Base-by-base conservation (phyloP, 768 basidiomycete genomes). In the Lactifluus rugatus region DNA sequence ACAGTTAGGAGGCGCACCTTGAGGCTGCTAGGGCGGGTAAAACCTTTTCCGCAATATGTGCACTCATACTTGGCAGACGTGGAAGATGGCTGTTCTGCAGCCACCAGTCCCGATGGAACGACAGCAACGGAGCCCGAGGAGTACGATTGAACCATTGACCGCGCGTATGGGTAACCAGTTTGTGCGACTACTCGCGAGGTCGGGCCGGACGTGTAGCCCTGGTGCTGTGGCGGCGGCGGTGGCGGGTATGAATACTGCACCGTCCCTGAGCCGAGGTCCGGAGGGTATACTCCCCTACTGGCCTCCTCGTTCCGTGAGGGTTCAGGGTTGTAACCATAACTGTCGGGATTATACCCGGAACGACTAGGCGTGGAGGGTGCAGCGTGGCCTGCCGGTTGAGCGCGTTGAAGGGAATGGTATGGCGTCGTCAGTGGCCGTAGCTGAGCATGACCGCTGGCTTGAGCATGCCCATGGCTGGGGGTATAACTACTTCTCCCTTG, bases 11-110 rank as follows among this genome's bases (percentile, higher is more conserved):
- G 17, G 51, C 48, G 58, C 50, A 86, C 88, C 80, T 82, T 89
- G 66, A 91, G 78, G 71, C 88, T 91, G 62, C 87, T 89, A 0
- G 88, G 88, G 25, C 88, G 79, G 66, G 80, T 89, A 71, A 91
- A 91, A 19, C 83, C 82, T 68, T 90, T 91, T 28, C 84, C 83
- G 68, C 88, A 91, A 70, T 85, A 88, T 32, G 69, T 72, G 66
- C 88, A 91, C 64, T 88, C 86, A 66, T 90, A 89, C 70, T 84
- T 86, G 54, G 76, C 70, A 53, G 78, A 71, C 46, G 74, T 85
- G 52, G 76, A 70, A 51, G 78, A 71, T 47, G 74, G 55, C 58
- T 57, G 56, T 25, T 63, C 52, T 21, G 54, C 36, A 17, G 36
- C 42, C n/a, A 63, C 61, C 37, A 62, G 3, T 17, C 50, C 54